Conservation (phyloP, 176 grass and related monocot genomes). For the Alopecurus myosuroides region DNA sequence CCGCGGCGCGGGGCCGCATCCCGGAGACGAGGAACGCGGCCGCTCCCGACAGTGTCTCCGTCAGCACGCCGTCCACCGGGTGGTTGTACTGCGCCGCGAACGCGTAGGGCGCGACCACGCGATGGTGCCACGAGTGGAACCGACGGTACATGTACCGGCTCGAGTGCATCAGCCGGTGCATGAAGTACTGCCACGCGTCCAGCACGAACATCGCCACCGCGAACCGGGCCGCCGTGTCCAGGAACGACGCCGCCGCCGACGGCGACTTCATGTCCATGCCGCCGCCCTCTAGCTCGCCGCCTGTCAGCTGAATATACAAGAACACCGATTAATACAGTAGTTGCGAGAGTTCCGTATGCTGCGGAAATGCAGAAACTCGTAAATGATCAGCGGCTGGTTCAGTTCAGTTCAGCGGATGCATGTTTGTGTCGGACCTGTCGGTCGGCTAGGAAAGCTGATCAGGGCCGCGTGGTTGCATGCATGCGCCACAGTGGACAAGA, state of each 20-base stretch:
- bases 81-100: slow-evolving; percentile 69
- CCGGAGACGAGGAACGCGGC: slow-evolving; percentile 46
- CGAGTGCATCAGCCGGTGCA: slow-evolving; percentile 58
- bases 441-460: not conserved
- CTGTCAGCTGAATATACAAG: slow-evolving; percentile 7
- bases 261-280: not conserved
- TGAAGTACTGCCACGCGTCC: slow-evolving; percentile 62
- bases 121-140: slow-evolving; percentile 76
- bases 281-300: not conserved
- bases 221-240: slow-evolving; percentile 29
- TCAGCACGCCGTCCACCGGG: slow-evolving; percentile 53
- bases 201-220: slow-evolving; percentile 48
- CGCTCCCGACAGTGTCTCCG: slow-evolving; percentile 47
- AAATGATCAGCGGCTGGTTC: not conserved
- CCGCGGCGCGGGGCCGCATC: not conserved
- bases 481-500: not conserved
- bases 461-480: not conserved
- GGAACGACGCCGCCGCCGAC: not conserved
- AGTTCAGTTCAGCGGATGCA: not conserved
- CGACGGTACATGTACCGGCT: slow-evolving; percentile 42
- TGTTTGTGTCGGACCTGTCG: not conserved
- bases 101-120: slow-evolving; percentile 51
- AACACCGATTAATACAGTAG: not conserved
- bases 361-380: not conserved
- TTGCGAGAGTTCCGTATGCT: not conserved